Evolutionary conservation across 257 asterid genomes (phyloP), one percentile per base, ranked within the genome.

Genomic region (Fraxinus americana): DNA sequence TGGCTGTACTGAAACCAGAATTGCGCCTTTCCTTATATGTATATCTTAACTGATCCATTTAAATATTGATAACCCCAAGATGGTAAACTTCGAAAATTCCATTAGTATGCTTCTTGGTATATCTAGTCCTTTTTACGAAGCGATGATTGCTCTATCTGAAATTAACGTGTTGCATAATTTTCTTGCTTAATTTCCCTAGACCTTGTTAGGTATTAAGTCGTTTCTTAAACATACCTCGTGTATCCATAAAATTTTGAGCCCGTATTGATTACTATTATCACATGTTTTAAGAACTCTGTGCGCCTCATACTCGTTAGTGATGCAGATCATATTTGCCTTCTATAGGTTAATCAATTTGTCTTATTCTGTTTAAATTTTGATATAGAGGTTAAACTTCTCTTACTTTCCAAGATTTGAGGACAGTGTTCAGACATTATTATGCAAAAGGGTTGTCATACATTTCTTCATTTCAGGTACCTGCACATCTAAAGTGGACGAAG

Each of bases 391-490:
- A 16, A 73, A 63, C 59, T 67, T 73, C 48, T 25, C 39, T 6
- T 61, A 29, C 35, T 16, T 48, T 48, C 59, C 21, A 48, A 48
- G 21, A 48, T 16, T 48, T 2, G 7, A 45, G 52, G 59, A 21
- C 59, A 14, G 21, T 16, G 8, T 6, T 16, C n/a, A 13, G 59
- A 48, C 2, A n/a, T 48, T 16, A 48, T 48, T 48, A 16, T 48
- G 59, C 59, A 48, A 48, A 48, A 14, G 59, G 14, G 81, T 27
- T 72, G 75, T 48, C n/a, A 54, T 69, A 54, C 68, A 19, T 77
- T 72, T 77, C 67, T 72, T 29, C 23, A n/a, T 77, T 86, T 21
- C 94, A 90, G 97, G 89, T 48, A 74, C 76, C 7, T 61, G 75
- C 72, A 67, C 70, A 77, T 84, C 84, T 17, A 79, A 79, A 45